These are phyloP conservation scores for Cercospora citrullina DNA, from an alignment of 2,329 filamentous ascomycete species.

Conservation along the genomic window DNA sequence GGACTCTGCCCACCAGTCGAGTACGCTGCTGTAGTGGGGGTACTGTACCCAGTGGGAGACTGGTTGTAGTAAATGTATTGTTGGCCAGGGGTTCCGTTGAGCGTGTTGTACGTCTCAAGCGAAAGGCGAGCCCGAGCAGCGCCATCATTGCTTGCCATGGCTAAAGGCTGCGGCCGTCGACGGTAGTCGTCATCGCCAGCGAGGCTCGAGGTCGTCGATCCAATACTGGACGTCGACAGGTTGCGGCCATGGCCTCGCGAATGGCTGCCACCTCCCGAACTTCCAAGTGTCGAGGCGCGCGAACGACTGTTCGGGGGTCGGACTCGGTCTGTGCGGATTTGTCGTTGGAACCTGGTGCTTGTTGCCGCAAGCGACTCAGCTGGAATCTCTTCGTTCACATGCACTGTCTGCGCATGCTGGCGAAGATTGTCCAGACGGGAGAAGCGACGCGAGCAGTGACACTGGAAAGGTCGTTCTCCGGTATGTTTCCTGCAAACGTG, in stretches of 20 bases:
- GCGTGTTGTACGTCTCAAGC: conserved; percentile 63
- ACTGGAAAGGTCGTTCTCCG: conserved; percentile 93
- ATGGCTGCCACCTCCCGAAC: conserved; percentile 60
- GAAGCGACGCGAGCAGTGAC: conserved; percentile 89
- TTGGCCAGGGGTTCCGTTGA: conserved; percentile 63
- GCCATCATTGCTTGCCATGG: conserved; percentile 71
- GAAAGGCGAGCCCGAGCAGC: conserved; percentile 61
- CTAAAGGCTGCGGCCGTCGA: conserved; percentile 74
- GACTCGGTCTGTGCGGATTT: conserved; percentile 84
- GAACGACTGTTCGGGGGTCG: conserved; percentile 71
- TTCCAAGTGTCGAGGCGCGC: conserved; percentile 74
- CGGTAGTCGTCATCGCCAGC: conserved; percentile 66
- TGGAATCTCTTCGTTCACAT: conserved; percentile 96
- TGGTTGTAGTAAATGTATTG: conserved; percentile 66
- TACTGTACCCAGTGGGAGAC: conserved; percentile 74
- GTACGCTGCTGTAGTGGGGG: conserved; percentile 80
- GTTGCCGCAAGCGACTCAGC: conserved; percentile 89
- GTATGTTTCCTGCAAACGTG: conserved; percentile 76
- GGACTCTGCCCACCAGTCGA: conserved; percentile 76
- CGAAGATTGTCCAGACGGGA: conserved; percentile 92
- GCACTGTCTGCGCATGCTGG: conserved; percentile 96
- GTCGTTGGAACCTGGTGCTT: conserved; percentile 86
- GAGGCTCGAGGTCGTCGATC: conserved; percentile 70
- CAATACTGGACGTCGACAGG: conserved; percentile 83
- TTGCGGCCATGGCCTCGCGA: conserved; percentile 79